Percentiles rank a stretch among this genome's conserved stretches.
Evolutionary conservation across 2,329 filamentous ascomycete genomes (phyloP).

Genomic region (Aureobasidium zeae): DNA sequence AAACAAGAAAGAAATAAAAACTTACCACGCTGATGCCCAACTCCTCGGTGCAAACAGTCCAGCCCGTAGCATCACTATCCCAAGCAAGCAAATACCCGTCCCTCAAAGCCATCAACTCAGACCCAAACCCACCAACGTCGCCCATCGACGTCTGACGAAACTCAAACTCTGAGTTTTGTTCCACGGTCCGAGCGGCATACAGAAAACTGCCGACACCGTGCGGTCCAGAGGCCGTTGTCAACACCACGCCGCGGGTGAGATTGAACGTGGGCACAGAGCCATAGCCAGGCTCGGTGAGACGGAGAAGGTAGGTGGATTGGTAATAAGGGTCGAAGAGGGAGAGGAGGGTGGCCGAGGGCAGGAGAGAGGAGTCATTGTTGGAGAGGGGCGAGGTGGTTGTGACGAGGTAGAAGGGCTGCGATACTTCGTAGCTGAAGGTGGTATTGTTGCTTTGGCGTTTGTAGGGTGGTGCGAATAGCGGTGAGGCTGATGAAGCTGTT

Average conservation of each 20-base stretch:
- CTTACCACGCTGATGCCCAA: conserved; percentile 28
- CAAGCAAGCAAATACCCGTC: conserved; percentile 32
- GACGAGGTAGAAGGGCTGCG: conserved; percentile 33
- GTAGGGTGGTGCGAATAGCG: no score
- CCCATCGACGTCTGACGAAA: no score
- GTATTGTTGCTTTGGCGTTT: no score
- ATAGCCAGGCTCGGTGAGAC: conserved; percentile 32
- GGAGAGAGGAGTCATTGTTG: conserved; percentile 24
- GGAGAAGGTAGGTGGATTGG: conserved; percentile 29
- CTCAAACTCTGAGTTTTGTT: no score
- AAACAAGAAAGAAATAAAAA: conserved; percentile 8
- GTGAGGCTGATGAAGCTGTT: no score
- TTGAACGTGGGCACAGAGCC: conserved; percentile 33
- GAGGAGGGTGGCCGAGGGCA: conserved; percentile 31
- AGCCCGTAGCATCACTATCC: conserved; percentile 29
- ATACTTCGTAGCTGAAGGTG: no score
- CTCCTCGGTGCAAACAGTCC: conserved; percentile 32
- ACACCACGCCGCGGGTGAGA: conserved; percentile 27
- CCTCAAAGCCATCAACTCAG: no score
- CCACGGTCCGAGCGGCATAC: no score
- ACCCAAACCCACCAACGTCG: conserved; percentile 29
- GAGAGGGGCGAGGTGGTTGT: conserved; percentile 28
- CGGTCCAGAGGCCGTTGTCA: conserved; percentile 25
- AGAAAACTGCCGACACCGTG: conserved; percentile 24
- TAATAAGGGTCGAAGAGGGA: conserved; percentile 33